These are phyloP conservation scores for Fusarium zealandicum DNA, from an alignment of 2,329 filamentous ascomycete genomes.

Conservation along the genomic window DNA sequence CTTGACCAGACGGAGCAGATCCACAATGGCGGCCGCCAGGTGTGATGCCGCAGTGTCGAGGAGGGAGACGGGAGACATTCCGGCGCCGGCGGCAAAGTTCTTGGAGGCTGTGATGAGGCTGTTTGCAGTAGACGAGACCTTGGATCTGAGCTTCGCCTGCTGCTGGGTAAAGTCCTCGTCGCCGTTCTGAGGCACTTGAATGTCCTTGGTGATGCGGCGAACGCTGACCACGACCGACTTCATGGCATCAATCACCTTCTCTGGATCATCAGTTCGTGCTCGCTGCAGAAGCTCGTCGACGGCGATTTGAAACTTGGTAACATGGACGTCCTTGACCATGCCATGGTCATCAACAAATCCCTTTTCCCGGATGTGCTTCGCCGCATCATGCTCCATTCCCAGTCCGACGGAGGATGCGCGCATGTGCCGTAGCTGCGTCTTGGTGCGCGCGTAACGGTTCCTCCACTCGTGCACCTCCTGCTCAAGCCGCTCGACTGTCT, in stretches of 20 bases:
- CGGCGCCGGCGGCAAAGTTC: conserved; percentile 83
- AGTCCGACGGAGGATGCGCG: conserved; percentile 82
- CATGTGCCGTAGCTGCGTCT: conserved; percentile 84
- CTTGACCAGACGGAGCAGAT: conserved; percentile 83
- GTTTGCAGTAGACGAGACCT: conserved; percentile 92
- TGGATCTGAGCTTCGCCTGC: conserved; percentile 75
- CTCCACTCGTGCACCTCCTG: conserved; percentile 90
- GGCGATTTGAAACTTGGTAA: conserved; percentile 93
- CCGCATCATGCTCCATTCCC: conserved; percentile 72
- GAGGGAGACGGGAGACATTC: conserved; percentile 90
- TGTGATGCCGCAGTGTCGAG: conserved; percentile 94
- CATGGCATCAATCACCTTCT: conserved; percentile 82
- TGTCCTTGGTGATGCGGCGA: conserved; percentile 82
- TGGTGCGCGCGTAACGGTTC: conserved; percentile 84
- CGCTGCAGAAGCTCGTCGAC: conserved; percentile 88
- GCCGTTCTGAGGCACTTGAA: conserved; percentile 65
- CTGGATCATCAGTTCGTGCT: conserved; percentile 76
- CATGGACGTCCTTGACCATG: conserved; percentile 86
- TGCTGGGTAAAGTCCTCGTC: conserved; percentile 64
- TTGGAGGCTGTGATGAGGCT: conserved; percentile 94
- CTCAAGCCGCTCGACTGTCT: conserved; percentile 78
- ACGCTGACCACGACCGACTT: conserved; percentile 85
- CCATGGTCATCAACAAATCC: conserved; percentile 76
- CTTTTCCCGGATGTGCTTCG: conserved; percentile 69
- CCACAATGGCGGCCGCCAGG: conserved; percentile 83